These are phyloP conservation scores for Aspergillus fumigatiaffinis DNA, from an alignment of 2,329 filamentous ascomycete species.

Conservation along the genomic window DNA sequence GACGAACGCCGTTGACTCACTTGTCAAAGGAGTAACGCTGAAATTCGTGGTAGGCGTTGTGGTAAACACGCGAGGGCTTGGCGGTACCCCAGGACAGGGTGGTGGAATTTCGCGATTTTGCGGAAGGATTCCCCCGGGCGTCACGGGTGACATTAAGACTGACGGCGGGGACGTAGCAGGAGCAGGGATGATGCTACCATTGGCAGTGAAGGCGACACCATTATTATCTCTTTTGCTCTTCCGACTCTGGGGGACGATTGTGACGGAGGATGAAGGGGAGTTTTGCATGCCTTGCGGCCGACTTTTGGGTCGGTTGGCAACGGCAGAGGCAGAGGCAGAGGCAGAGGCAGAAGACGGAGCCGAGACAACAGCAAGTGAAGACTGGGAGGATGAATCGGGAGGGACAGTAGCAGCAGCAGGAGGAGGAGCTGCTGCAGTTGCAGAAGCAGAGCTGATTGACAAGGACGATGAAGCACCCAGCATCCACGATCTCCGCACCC, in stretches of 20 bases:
- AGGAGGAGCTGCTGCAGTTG: not conserved
- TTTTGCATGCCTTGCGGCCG: conserved; percentile 12
- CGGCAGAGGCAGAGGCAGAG: not conserved
- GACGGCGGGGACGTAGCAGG: conserved; percentile 5
- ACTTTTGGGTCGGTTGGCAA: not conserved
- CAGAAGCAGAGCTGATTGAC: not conserved
- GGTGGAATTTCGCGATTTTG: not conserved
- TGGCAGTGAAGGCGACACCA: conserved; percentile 1
- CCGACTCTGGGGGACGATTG: conserved; percentile 4
- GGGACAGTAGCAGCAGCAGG: not conserved
- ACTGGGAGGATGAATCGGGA: not conserved
- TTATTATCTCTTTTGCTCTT: not conserved
- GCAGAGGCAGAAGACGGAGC: conserved; percentile 1
- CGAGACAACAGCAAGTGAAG: not conserved
- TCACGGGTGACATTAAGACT: conserved; percentile 19
- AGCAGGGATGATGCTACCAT: not conserved
- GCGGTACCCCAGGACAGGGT: not conserved
- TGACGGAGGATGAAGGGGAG: conserved; percentile 1
- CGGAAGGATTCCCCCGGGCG: conserved; percentile 12
- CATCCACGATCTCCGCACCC: conserved; percentile 39
- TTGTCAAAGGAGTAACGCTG: conserved; percentile 1
- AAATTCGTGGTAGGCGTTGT: conserved; percentile 14
- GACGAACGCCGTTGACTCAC: not conserved
- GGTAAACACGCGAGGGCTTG: not conserved
- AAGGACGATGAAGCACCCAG: conserved; percentile 1